A percentile compares a stretch with the other conserved stretches of the same genome.
These are phyloP conservation scores for Harringtonia lauricola DNA, from an alignment of 2,329 filamentous ascomycete species.

Conservation along the genomic window DNA sequence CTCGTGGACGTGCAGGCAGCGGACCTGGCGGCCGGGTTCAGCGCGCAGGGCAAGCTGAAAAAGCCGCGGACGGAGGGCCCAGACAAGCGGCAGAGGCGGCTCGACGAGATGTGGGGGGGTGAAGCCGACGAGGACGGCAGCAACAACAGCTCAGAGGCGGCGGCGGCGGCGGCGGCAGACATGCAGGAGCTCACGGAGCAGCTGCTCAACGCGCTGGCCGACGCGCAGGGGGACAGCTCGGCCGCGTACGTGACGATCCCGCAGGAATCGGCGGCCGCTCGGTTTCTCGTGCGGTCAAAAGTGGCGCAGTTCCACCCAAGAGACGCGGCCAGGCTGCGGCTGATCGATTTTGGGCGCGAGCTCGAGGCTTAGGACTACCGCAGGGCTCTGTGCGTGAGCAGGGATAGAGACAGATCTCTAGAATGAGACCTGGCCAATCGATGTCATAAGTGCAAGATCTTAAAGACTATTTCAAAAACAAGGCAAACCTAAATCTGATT, in stretches of 20 bases:
- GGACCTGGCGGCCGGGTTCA: conserved; percentile 49
- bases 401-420: too few relatives aligned
- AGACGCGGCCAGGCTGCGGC: conserved; percentile 45
- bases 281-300: conserved; percentile 54
- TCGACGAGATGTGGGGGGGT: conserved; percentile 52
- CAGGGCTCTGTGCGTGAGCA: too few relatives aligned
- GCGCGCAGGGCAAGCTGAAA: conserved; percentile 44
- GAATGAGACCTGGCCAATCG: too few relatives aligned
- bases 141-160: conserved; percentile 20
- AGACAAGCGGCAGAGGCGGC: conserved; percentile 46
- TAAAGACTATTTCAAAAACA: too few relatives aligned
- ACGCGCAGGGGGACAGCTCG: conserved; percentile 41
- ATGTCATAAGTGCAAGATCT: too few relatives aligned
- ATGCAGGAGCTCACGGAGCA: conserved; percentile 50
- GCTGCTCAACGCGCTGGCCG: conserved; percentile 46
- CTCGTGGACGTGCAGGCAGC: conserved; percentile 53
- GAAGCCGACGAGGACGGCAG: conserved; percentile 10
- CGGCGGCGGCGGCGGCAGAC: conserved; percentile 39
- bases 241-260: conserved; percentile 47
- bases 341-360: conserved; percentile 55
- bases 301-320: conserved; percentile 56
- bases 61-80: conserved; percentile 27
- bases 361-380: conserved; percentile 34
- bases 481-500: too few relatives aligned
- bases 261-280: conserved; percentile 49